Base-by-base conservation (phyloP, 2,329 filamentous ascomycete genomes). In the Macrophomina pseudophaseolina region DNA sequence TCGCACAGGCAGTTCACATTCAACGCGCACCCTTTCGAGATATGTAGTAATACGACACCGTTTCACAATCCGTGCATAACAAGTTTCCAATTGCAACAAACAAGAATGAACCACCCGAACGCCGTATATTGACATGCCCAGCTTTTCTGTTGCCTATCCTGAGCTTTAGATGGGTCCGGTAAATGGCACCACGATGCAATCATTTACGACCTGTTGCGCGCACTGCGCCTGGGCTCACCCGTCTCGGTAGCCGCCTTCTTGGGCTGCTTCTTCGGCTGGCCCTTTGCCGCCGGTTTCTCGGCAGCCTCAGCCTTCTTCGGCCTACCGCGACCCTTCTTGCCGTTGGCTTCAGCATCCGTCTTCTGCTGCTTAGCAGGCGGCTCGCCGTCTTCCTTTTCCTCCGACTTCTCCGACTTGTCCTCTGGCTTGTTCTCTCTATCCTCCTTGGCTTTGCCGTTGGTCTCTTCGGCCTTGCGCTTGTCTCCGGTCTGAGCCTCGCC, bases 241-340 rank as follows among this genome's bases (percentile, higher is more conserved):
- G 79, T 76, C 60, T 79, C 82, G 35, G 82, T 84, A 11, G 82
- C 82, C 40, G 82, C 81, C 71, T 80, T 80, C 79, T 84, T 84
- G 35, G 82, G 78, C 71, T 79, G 73, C 69, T 77, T 79, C 76
- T 66, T 66, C 46, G 46, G 54, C 51, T 83, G 83, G 71, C 73
- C 73, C 16, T 70, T 74, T 35, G 77, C 72, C 52, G 78, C 75
- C 64, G 74, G 74, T 23, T 66, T 68, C 48, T 58, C 71, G 62
- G 71, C 73, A 48, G 71, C 69, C 33, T 76, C 77, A 48, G 72
- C 72, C 74, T 78, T 79, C 73, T 78, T 78, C 30, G 66, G 66
- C n/a, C 66, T 65, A 44, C 66, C 66, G n/a, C 66, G 52, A 42
- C 66, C 66, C 49, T 64, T 67, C 59, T 67, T 64, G 32, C 74